Base-by-base conservation (phyloP, 805 yeast species). In the Ogataea dorogensis region DNA sequence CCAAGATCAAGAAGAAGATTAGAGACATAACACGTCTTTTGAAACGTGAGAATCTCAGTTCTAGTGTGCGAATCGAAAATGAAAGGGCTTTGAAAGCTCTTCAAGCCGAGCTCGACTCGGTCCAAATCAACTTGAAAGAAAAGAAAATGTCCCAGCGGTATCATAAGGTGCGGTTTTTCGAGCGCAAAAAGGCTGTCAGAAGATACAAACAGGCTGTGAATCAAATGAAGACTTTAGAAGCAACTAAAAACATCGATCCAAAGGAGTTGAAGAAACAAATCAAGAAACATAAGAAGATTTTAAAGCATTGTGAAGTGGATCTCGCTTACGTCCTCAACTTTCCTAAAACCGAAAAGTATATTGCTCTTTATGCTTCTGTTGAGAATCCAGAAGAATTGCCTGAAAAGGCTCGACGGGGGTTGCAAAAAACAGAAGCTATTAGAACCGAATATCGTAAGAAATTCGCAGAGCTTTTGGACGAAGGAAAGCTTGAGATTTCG, bases 101-200 rank as follows among this genome's bases (percentile, higher is more conserved):
- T 28, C 55, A 63, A 18, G 55, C 64, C 8, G 79, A 76, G 47
- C 59, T 76, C 28, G 65, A 64, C 21, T 64, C 63, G 29, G 65
- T 64, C 16, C 67, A 67, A 38, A 39, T 54, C 26, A 59, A 61
- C 27, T 55, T 67, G 29, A 67, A 64, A 46, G 67, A 71, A 2
- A 67, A 64, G 45, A 64, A 51, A 17, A 60, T 50, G 59, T 67
- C 86, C 9, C 73, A 79, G 48, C 85, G 81, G 63, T 93, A 93
- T 58, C 96, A 87, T 56, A 88, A 87, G 89, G 87, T 93, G 31
- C 74, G 91, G 47, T 93, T 93, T 56, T 86, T 93, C 44, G 98
- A 89, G 60, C 77, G 73, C 54, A 86, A 87, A 64, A 89, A 88
- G 70, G 93, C 96, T 0, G 49, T 76, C 17, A 73, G 95, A 54